A percentile compares a stretch with the other conserved stretches of the same genome.
phyloP scores from a whole-genome alignment of 2,329 filamentous ascomycete species.

The Diplocarpon rosae region DNA sequence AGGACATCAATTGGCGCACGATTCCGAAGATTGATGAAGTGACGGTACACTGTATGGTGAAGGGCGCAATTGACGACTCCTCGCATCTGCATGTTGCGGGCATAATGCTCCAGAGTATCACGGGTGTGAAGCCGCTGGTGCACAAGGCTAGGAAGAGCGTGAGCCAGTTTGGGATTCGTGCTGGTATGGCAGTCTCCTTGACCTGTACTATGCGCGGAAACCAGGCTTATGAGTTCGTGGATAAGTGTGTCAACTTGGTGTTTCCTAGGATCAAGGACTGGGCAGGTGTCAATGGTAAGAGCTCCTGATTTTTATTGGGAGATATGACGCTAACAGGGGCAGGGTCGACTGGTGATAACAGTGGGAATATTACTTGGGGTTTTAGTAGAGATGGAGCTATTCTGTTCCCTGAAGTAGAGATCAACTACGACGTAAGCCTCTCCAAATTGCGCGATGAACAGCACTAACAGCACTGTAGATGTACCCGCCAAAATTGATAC shows the following conservation, averaged over 20 bases:
- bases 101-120: slow-evolving; percentile 77
- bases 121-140: slow-evolving; percentile 59
- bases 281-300: slow-evolving; percentile 57
- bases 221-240: slow-evolving; percentile 79
- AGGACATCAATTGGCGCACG: slow-evolving; percentile 68
- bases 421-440: slow-evolving; percentile 78
- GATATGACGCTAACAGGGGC: slow-evolving; percentile 5
- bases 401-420: slow-evolving; percentile 86
- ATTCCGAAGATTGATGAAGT: slow-evolving; percentile 73
- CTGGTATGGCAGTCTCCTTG: slow-evolving; percentile 60
- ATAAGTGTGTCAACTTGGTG: slow-evolving; percentile 82
- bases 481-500: slow-evolving; percentile 40
- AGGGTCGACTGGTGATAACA: slow-evolving; percentile 58
- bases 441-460: background rate
- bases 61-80: slow-evolving; percentile 56
- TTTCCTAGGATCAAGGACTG: slow-evolving; percentile 95
- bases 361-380: slow-evolving; percentile 80
- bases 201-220: slow-evolving; percentile 71
- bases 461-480: slow-evolving; percentile 32
- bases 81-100: slow-evolving; percentile 72
- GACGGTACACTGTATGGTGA: slow-evolving; percentile 67
- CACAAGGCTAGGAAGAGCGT: slow-evolving; percentile 63
- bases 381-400: slow-evolving; percentile 64
- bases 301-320: slow-evolving; percentile 19
- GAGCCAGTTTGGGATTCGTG: slow-evolving; percentile 61